Percentiles rank a stretch among this genome's conserved stretches.
phyloP scores from a whole-genome alignment of 345 rosid species.

The Fremontodendron californicum region DNA sequence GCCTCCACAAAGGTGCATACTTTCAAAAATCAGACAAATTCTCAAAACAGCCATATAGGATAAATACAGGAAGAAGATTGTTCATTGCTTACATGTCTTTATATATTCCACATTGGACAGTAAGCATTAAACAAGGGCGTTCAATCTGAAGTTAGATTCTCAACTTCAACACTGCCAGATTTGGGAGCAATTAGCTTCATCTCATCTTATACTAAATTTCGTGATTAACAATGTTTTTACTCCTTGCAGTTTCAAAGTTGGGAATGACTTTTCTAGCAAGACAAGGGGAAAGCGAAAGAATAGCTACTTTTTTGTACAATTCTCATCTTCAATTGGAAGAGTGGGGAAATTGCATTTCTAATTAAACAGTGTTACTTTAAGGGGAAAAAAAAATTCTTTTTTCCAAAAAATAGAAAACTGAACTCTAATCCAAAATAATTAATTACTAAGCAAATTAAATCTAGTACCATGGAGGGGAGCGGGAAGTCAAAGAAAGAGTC shows the following conservation, averaged over 20 bases:
- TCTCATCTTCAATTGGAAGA: not conserved
- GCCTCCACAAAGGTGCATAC: not conserved
- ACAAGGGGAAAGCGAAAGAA: not conserved
- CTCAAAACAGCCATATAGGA: not conserved
- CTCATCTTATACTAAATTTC: not conserved
- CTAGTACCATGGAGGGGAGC: not conserved
- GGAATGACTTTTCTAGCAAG: conserved; percentile 5
- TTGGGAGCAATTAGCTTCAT: not conserved
- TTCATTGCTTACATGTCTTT: not conserved
- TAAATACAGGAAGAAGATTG: not conserved
- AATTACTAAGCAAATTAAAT: not conserved
- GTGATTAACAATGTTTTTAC: not conserved
- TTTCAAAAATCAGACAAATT: conserved; percentile 9
- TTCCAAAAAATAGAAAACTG: not conserved
- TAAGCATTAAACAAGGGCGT: not conserved
- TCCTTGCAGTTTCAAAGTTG: not conserved
- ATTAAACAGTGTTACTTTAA: not conserved
- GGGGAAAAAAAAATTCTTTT: not conserved
- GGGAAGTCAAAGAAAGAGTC: not conserved
- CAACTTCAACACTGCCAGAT: conserved; percentile 7
- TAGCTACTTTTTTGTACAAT: not conserved
- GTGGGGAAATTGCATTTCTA: not conserved
- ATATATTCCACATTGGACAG: not conserved
- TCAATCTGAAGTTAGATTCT: not conserved
- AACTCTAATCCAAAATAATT: not conserved